Evolutionary conservation across 78 protist genomes (phyloP).

Genomic region (Isochrysis galbana): DNA sequence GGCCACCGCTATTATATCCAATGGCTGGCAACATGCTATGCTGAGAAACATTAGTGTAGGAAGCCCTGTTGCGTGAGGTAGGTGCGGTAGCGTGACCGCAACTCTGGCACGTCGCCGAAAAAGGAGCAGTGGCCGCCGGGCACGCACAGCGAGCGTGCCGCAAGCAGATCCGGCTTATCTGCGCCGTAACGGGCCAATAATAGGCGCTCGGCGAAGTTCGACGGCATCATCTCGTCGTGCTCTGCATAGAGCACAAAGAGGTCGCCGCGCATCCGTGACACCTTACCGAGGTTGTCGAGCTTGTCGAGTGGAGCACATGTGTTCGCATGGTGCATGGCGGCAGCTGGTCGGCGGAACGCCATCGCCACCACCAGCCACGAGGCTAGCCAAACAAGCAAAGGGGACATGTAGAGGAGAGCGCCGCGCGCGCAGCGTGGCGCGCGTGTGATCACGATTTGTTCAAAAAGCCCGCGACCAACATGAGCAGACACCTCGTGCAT

Average conservation of each 20-base stretch:
- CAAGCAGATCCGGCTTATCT: background rate
- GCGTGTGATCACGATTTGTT: background rate
- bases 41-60: background rate
- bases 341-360: background rate
- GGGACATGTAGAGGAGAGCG: background rate
- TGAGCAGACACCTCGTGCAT: background rate
- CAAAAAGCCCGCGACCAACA: background rate
- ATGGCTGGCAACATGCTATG: too few relatives aligned
- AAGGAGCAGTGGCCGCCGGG: slow-evolving; percentile 13
- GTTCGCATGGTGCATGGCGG: background rate
- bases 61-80: background rate
- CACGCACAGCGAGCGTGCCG: background rate
- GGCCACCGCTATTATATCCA: too few relatives aligned
- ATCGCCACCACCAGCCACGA: background rate
- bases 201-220: background rate
- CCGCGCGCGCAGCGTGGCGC: background rate
- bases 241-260: background rate
- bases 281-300: background rate
- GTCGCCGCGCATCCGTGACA: background rate
- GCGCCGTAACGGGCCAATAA: background rate
- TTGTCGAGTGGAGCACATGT: background rate
- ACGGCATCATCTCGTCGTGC: slow-evolving; percentile 24
- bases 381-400: background rate
- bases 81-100: background rate
- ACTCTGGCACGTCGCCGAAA: background rate